Base-by-base conservation (phyloP, 306 rosid genomes). In the Trifolium fragiferum region DNA sequence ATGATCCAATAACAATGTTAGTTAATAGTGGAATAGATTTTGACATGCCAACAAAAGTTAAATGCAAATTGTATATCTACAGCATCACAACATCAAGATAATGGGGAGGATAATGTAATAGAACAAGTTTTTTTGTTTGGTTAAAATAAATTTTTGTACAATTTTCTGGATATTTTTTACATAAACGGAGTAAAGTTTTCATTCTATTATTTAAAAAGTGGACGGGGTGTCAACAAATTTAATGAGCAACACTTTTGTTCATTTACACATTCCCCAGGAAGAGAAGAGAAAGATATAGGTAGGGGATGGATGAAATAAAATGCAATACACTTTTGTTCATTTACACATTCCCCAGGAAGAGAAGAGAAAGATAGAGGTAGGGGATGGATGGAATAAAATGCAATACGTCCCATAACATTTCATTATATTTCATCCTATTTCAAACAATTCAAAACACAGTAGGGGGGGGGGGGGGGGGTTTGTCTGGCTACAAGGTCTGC, bases 1-100 rank as follows among this genome's bases (percentile, higher is more conserved):
- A 83, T 71, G 66, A 64, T 60, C 66, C 25, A 30, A 69, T 38
- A 46, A 79, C 60, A 62, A 58, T 38, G n/a, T 38, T 83, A 79
- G 68, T 72, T 58, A 73, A 78, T 47, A 60, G 40, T 62, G 43
- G 43, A 60, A 58, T 66, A n/a, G 9, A 32, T 23, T 33, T 30
- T 51, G 11, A 43, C 61, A 25, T 49, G 47, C 37, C 16, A 66
- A 11, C 14, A 50, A 27, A 6, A 16, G 30, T 23, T n/a, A 68
- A 59, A 68, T 25, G 23, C 19, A 59, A 60, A 74, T 30, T 51
- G 55, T 77, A 30, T 69, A 69, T 50, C 69, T 44, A 50, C 63
- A 63, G 32, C 15, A 33, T 38, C 32, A 27, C 32, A 61, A 50
- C 38, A 75, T 61, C 53, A 62, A 38, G 8, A 37, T 40, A 15